Conservation (phyloP, 169 alveolate genomes). For the Eimeria brunetti region DNA sequence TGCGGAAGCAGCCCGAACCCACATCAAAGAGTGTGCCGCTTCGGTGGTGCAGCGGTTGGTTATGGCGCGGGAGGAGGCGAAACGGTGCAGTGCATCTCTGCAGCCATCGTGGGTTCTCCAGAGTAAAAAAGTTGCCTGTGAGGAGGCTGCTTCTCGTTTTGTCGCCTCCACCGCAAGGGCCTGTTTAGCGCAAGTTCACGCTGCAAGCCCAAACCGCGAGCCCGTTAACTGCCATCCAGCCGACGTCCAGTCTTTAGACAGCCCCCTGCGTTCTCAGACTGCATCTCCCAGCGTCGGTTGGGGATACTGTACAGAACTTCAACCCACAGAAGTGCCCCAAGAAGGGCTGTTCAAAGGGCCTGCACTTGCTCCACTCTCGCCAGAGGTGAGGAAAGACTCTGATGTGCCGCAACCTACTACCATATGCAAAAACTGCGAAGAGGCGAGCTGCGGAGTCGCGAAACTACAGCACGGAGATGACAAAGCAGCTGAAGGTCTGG, state of each 20-base stretch:
- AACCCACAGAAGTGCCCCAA: neutral
- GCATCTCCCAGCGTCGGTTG: neutral
- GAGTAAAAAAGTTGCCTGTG: neutral
- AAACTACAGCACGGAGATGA: neutral
- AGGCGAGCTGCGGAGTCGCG: neutral
- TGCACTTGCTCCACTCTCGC: neutral
- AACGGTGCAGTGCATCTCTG: neutral
- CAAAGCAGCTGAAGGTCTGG: neutral
- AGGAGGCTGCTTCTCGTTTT: neutral
- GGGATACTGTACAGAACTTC: neutral
- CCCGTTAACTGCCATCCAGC: neutral
- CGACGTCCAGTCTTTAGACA: neutral
- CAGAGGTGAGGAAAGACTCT: neutral
- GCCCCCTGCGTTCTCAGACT: neutral
- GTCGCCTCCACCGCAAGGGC: conserved; percentile 4
- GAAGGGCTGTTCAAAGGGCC: neutral
- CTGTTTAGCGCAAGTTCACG: neutral
- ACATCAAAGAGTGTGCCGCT: neutral
- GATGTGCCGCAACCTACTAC: neutral
- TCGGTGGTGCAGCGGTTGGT: conserved; percentile 5
- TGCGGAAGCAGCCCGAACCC: neutral
- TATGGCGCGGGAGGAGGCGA: neutral
- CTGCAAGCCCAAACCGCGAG: neutral
- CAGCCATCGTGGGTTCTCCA: neutral
- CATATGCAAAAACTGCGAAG: neutral